Conservation (phyloP, 2,329 filamentous ascomycete species). For the Clonostachys rosea region DNA sequence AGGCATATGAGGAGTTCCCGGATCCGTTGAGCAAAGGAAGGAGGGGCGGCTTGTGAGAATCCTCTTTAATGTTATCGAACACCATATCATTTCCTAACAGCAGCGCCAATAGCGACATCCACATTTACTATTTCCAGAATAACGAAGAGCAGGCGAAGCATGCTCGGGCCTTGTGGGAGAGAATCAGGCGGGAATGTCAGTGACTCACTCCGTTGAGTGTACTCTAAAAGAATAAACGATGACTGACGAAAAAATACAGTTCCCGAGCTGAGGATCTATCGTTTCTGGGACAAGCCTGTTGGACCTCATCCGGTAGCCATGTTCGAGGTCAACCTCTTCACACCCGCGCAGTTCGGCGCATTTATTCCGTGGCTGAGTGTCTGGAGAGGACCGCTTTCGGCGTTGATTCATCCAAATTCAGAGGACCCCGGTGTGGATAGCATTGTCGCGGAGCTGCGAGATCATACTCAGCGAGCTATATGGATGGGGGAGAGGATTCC, state of each 20-base stretch:
- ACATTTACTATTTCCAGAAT: conserved; percentile 75
- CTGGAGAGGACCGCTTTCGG: conserved; percentile 75
- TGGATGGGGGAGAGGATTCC: conserved; percentile 69
- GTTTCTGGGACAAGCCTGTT: conserved; percentile 69
- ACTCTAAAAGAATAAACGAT: neutral
- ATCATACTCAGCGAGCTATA: conserved; percentile 65
- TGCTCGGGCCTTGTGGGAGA: conserved; percentile 69
- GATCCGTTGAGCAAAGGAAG: conserved; percentile 61
- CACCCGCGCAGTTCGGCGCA: conserved; percentile 81
- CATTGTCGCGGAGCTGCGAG: conserved; percentile 31
- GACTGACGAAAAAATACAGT: conserved; percentile 40
- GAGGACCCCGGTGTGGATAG: conserved; percentile 26
- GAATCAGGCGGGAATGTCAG: conserved; percentile 76
- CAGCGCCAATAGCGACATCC: conserved; percentile 55
- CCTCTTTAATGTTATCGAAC: neutral
- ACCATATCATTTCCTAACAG: neutral
- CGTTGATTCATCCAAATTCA: conserved; percentile 79
- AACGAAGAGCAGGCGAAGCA: conserved; percentile 60
- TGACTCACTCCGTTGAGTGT: conserved; percentile 3
- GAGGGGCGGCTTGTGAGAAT: conserved; percentile 65
- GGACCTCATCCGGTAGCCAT: conserved; percentile 82
- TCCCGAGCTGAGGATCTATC: conserved; percentile 80
- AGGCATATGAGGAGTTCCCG: conserved; percentile 66
- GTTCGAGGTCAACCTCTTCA: conserved; percentile 91
- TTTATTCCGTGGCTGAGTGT: conserved; percentile 84